Evolutionary conservation across 2,329 filamentous ascomycete species (phyloP).

Genomic region (Paraphaeosphaeria sporulosa): DNA sequence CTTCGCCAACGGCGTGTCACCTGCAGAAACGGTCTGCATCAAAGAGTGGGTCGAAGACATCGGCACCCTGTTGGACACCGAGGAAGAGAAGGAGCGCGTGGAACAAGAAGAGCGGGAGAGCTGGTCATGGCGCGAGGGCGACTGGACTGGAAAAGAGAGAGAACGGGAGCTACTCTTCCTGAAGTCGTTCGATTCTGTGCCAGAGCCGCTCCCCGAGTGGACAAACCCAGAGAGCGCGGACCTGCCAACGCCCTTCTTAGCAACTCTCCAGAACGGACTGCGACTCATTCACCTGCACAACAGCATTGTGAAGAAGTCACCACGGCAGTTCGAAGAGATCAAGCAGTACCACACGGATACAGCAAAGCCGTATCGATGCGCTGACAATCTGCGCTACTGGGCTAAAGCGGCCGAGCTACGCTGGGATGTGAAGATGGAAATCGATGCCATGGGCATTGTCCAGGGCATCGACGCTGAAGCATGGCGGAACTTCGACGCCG

Average conservation of each 20-base stretch:
- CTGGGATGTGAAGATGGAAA: conserved; percentile 84
- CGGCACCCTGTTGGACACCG: conserved; percentile 75
- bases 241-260: conserved; percentile 77
- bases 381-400: conserved; percentile 96
- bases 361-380: conserved; percentile 89
- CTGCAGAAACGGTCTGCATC: conserved; percentile 80
- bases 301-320: conserved; percentile 81
- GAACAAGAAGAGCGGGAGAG: conserved; percentile 75
- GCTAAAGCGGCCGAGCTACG: conserved; percentile 93
- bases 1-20: conserved; percentile 82
- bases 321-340: conserved; percentile 87
- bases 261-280: conserved; percentile 77
- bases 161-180: conserved; percentile 85
- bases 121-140: conserved; percentile 82
- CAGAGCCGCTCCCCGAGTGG: conserved; percentile 72
- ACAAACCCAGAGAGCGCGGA: conserved; percentile 61
- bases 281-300: conserved; percentile 90
- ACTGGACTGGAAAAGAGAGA: conserved; percentile 76
- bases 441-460: conserved; percentile 88
- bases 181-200: conserved; percentile 71
- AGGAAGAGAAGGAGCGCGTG: conserved; percentile 77
- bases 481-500: conserved; percentile 84
- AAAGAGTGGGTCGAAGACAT: conserved; percentile 81
- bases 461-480: conserved; percentile 72
- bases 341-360: conserved; percentile 91